These are phyloP conservation scores for Castanea mollissima DNA, from an alignment of 306 rosid genomes.

Conservation along the genomic window DNA sequence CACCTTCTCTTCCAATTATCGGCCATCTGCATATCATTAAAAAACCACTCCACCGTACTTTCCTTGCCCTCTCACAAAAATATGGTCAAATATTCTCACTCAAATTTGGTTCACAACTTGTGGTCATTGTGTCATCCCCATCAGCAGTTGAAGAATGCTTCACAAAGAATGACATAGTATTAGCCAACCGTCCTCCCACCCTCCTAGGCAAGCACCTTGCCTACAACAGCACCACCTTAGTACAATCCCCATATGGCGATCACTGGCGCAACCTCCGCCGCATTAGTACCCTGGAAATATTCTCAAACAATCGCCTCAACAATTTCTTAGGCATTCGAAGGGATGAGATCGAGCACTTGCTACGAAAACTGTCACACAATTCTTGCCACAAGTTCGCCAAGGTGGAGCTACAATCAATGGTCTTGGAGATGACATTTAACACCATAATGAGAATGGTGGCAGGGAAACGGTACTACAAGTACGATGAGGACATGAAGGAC, in stretches of 20 bases:
- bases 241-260: conserved; percentile 49
- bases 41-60: conserved; percentile 32
- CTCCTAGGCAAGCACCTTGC: conserved; percentile 32
- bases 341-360: conserved; percentile 40
- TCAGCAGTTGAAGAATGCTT: conserved; percentile 58
- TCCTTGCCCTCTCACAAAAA: conserved; percentile 33
- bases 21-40: conserved; percentile 58
- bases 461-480: conserved; percentile 61
- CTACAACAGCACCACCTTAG: conserved; percentile 38
- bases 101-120: conserved; percentile 30
- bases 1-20: conserved; percentile 48
- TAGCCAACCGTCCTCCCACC: conserved; percentile 46
- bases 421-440: conserved; percentile 53
- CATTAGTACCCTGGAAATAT: conserved; percentile 52
- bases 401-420: conserved; percentile 35
- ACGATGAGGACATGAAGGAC: conserved; percentile 13
- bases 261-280: conserved; percentile 90
- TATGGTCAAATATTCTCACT: conserved; percentile 41
- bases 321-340: conserved; percentile 27
- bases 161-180: conserved; percentile 56
- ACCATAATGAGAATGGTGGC: conserved; percentile 60
- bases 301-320: conserved; percentile 39
- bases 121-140: conserved; percentile 47
- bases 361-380: conserved; percentile 14
- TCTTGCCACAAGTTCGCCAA: conserved; percentile 11